Conservation (phyloP, 257 asterid genomes). For the Gentiana straminea region DNA sequence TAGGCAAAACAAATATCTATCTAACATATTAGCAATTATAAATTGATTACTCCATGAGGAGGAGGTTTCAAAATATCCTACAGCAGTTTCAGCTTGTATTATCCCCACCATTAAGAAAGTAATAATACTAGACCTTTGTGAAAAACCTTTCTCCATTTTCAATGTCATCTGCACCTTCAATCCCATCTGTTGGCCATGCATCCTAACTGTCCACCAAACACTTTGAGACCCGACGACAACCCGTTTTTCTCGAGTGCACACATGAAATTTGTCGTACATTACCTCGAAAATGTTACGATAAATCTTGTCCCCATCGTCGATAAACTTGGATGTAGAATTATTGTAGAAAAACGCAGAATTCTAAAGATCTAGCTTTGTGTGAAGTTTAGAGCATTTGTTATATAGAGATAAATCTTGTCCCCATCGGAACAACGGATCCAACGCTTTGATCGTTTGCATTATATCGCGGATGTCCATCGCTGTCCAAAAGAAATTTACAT, state of each 20-base stretch:
- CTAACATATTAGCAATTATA: no score
- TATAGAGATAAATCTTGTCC: no score
- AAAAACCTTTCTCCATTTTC: constrained; percentile 33
- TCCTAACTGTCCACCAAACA: constrained; percentile 54
- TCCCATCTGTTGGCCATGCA: constrained; percentile 73
- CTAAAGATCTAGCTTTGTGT: neutral
- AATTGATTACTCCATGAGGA: no score
- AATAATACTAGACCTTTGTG: constrained; percentile 41
- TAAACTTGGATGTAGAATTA: constrained; percentile 21
- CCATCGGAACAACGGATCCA: no score
- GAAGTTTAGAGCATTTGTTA: no score
- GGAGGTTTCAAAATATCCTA: no score
- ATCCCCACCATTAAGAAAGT: constrained; percentile 36
- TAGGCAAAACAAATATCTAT: no score
- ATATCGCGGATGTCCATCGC: no score
- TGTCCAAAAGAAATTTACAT: no score
- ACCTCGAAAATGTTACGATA: constrained; percentile 61
- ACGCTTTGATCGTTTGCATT: no score
- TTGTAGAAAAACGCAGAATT: constrained; percentile 64
- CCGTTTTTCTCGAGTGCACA: constrained; percentile 33
- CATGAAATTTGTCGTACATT: constrained; percentile 43
- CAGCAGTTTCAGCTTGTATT: constrained; percentile 14
- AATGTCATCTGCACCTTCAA: constrained; percentile 14
- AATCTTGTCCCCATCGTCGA: constrained; percentile 22
- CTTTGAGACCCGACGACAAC: constrained; percentile 10